Conservation (phyloP, 495 filamentous ascomycete genomes). For the Talaromyces stipitatus region DNA sequence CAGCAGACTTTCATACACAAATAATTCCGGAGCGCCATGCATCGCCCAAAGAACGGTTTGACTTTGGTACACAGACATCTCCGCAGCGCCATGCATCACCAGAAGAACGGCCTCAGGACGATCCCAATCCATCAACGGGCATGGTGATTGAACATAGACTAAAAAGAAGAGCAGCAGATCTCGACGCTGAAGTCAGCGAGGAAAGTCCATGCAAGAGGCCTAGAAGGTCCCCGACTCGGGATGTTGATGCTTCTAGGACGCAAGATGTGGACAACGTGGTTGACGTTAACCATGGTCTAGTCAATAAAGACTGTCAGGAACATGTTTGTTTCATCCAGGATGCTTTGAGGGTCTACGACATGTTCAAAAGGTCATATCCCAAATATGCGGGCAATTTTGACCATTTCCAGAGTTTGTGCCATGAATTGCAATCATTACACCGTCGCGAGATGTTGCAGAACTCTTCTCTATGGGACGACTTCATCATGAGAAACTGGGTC, state of each 20-base stretch:
- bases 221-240: neutral
- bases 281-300: neutral
- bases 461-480: constrained; percentile 60
- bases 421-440: constrained; percentile 43
- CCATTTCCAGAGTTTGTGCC: constrained; percentile 48
- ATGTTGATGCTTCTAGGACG: neutral
- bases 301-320: neutral
- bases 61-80: neutral
- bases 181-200: neutral
- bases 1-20: neutral
- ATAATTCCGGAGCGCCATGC: neutral
- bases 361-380: constrained; percentile 51
- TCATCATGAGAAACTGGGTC: constrained; percentile 44
- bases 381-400: constrained; percentile 43
- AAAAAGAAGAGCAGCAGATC: neutral
- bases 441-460: constrained; percentile 29
- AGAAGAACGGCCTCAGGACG: neutral
- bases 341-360: constrained; percentile 29
- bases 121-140: neutral
- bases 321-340: neutral
- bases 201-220: neutral
- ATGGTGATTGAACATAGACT: neutral
- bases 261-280: neutral
- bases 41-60: neutral
- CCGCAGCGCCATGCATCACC: neutral